Conservation (phyloP, 2,329 filamentous ascomycete genomes). For the Cercospora brassicicola region DNA sequence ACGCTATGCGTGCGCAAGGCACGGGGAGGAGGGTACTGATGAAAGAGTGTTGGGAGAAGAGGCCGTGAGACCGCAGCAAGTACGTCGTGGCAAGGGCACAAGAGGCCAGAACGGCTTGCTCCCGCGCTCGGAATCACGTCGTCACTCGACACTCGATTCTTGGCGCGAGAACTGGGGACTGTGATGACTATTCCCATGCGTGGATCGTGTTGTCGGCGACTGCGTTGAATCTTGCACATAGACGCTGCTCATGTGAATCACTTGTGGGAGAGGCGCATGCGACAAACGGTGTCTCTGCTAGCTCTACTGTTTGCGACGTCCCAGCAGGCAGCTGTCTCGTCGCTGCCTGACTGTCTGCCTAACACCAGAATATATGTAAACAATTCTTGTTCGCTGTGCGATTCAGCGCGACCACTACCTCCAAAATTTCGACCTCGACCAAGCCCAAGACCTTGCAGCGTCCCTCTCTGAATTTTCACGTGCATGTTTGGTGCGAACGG, state of each 20-base stretch:
- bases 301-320: neutral
- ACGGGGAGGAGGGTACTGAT: neutral
- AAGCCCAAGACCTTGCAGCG: neutral
- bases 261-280: neutral
- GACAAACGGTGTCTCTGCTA: neutral
- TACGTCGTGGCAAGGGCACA: neutral
- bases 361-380: neutral
- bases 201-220: neutral
- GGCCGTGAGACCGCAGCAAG: neutral
- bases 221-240: neutral
- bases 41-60: neutral
- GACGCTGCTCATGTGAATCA: neutral
- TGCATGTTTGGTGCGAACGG: neutral
- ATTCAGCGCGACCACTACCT: neutral
- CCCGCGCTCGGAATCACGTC: neutral
- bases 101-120: neutral
- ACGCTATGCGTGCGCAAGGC: slow-evolving; percentile 5
- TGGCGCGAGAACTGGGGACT: neutral
- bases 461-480: neutral
- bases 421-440: neutral
- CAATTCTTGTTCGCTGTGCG: neutral
- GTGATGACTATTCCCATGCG: neutral
- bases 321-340: neutral
- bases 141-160: neutral
- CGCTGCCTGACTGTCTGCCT: neutral